These are phyloP conservation scores for Phytopythium montanum DNA, from an alignment of 352 stramenopile genomes.

Conservation along the genomic window DNA sequence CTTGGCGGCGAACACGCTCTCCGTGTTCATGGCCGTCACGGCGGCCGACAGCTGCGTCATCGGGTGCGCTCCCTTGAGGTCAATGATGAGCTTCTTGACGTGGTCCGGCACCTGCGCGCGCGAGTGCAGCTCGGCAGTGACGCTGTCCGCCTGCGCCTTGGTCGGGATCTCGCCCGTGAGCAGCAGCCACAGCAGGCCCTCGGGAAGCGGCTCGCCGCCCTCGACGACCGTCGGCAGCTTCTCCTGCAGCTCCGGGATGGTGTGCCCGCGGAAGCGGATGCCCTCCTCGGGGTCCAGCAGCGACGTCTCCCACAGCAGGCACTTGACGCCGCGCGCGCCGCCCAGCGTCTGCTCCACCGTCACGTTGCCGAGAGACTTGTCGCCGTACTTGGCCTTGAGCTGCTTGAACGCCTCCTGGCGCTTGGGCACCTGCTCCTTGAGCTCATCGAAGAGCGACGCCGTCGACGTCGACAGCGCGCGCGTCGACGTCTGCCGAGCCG, in stretches of 20 bases:
- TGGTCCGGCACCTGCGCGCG: slow-evolving; percentile 94
- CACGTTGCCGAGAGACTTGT: slow-evolving; percentile 91
- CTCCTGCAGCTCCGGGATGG: slow-evolving; percentile 98
- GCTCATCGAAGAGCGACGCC: slow-evolving; percentile 70
- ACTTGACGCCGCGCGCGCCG: slow-evolving; percentile 97
- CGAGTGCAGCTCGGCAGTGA: slow-evolving; percentile 96
- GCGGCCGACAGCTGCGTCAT: slow-evolving; percentile 98
- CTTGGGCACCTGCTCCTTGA: slow-evolving; percentile 88
- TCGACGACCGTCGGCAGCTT: slow-evolving; percentile 90
- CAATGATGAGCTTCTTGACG: slow-evolving; percentile 94
- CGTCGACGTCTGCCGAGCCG: slow-evolving; percentile 30
- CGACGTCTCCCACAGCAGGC: slow-evolving; percentile 98
- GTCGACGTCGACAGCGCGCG: slow-evolving; percentile 70
- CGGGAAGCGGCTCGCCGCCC: slow-evolving; percentile 95
- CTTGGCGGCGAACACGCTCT: slow-evolving; percentile 95
- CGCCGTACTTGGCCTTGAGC: slow-evolving; percentile 92
- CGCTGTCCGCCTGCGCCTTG: slow-evolving; percentile 92
- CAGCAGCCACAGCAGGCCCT: slow-evolving; percentile 97
- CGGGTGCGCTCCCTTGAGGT: slow-evolving; percentile 97
- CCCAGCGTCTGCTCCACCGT: slow-evolving; percentile 97
- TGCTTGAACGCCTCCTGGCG: slow-evolving; percentile 94
- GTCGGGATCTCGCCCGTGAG: slow-evolving; percentile 97
- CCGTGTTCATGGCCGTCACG: slow-evolving; percentile 93
- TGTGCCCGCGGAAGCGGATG: slow-evolving; percentile 98
- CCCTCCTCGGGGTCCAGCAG: slow-evolving; percentile 94